Evolutionary conservation across 768 basidiomycete species (phyloP), one percentile per base, ranked within the genome.

Genomic region (Kwoniella botswanensis): DNA sequence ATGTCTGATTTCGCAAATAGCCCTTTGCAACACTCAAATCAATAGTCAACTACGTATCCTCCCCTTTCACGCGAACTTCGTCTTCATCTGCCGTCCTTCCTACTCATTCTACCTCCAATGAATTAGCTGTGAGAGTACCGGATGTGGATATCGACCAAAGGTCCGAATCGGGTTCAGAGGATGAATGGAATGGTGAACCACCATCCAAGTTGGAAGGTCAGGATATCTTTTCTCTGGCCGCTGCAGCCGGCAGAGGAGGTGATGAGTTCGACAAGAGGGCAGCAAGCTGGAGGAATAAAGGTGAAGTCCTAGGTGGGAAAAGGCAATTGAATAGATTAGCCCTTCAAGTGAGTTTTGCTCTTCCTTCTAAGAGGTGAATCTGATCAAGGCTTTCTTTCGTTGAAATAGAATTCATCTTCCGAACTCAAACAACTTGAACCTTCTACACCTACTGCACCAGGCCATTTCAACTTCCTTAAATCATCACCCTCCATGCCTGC

Each of bases 91-190:
- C 71, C 10, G 41, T 69, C 4, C 71, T 80, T 4, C 76, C 78
- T 4, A 63, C 69, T 12, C 59, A 71, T 56, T 68, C 71, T 4
- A 71, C 54, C 21, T 9, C 35, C 17, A 52, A 15, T n/a, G 58
- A 46, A 3, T 12, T 18, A 59, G 15, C 35, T 15, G 7, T 54
- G 18, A 56, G 26, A 24, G 46, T 46, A 11, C 18, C 15, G 1
- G 61, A 52, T n/a, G 35, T 18, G 18, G 46, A 50, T 50, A 57
- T 65, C 15, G 65, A 66, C 26, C 29, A 55, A 29, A 68, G 63
- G 29, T 78, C 77, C 0, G 75, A 77, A 43, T 80, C 79, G 22
- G 79, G 79, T 2, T 77, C 77, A 66, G 79, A 80, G 42, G 79
- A 80, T 55, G 64, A 65, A 26, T 80, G 79, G 79, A 72, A 74